A percentile compares a stretch with the other conserved stretches of the same genome.
phyloP scores from a whole-genome alignment of 306 rosid species.

The Acmispon strigosus region DNA sequence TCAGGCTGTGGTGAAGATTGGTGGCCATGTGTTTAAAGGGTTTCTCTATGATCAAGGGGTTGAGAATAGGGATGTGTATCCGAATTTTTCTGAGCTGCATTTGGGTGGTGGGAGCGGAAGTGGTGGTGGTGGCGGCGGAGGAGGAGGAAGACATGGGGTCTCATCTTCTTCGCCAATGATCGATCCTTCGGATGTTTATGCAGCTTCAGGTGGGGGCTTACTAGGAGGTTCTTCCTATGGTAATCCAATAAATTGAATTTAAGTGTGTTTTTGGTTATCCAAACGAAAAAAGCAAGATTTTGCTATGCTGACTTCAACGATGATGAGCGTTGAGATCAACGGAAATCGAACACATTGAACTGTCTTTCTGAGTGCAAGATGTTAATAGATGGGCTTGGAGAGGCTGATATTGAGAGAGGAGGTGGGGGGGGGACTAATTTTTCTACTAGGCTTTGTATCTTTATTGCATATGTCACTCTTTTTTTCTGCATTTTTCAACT shows the following conservation, averaged over 20 bases:
- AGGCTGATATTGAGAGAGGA: conserved; percentile 4
- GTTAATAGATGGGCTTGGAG: conserved; percentile 27
- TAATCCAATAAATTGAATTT: conserved; percentile 55
- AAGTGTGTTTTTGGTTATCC: too few species aligned
- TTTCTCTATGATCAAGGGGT: conserved; percentile 77
- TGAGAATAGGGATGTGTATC: conserved; percentile 52
- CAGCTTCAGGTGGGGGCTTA: conserved; percentile 45
- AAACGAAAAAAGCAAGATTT: too few species aligned
- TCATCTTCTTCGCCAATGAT: conserved; percentile 63
- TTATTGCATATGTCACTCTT: conserved; percentile 25
- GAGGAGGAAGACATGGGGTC: conserved; percentile 38
- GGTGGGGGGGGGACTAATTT: not conserved
- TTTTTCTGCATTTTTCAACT: not conserved
- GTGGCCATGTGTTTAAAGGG: conserved; percentile 89
- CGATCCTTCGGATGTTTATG: conserved; percentile 68
- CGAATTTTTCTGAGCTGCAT: conserved; percentile 68
- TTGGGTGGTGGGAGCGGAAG: conserved; percentile 42
- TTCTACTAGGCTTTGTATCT: conserved; percentile 25
- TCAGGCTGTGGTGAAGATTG: conserved; percentile 81
- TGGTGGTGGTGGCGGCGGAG: conserved; percentile 2
- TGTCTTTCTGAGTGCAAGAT: conserved; percentile 26
- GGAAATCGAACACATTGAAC: not conserved
- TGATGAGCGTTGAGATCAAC: too few species aligned
- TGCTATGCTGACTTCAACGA: too few species aligned
- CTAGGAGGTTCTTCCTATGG: conserved; percentile 72